Evolutionary conservation across 192 early-diverging fungal genomes (phyloP).

Genomic region (Rhizophagus prolifer): DNA sequence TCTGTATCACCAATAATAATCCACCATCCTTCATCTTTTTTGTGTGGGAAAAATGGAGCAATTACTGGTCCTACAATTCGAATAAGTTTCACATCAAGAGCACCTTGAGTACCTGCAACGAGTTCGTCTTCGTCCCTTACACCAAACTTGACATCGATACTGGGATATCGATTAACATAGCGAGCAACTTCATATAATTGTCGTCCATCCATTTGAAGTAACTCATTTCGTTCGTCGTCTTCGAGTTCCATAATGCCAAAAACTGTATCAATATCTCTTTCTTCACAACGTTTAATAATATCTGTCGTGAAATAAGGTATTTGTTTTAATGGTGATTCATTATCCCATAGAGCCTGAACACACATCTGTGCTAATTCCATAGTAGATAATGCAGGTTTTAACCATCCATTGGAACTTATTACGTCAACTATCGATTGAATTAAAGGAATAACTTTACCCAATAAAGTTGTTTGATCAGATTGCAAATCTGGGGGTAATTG

Average conservation of each 20-base stretch:
- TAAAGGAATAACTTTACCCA: conserved; percentile 72
- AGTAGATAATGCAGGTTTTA: conserved; percentile 81
- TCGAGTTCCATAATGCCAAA: conserved; percentile 96
- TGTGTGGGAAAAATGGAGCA: conserved; percentile 89
- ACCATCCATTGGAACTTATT: conserved; percentile 87
- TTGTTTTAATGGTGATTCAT: conserved; percentile 88
- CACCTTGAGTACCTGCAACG: conserved; percentile 62
- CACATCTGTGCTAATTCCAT: conserved; percentile 99
- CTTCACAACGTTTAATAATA: conserved; percentile 70
- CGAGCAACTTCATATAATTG: conserved; percentile 77
- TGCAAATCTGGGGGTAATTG: conserved; percentile 89
- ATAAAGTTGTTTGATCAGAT: conserved; percentile 75
- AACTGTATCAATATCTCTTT: conserved; percentile 75
- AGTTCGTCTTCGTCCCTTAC: conserved; percentile 64
- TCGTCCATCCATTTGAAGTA: conserved; percentile 62
- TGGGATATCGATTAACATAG: conserved; percentile 93
- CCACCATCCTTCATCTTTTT: conserved; percentile 98
- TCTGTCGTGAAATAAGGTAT: conserved; percentile 80
- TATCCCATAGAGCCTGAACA: conserved; percentile 97
- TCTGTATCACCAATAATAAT: conserved; percentile 83
- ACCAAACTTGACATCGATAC: conserved; percentile 78
- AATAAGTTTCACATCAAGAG: conserved; percentile 70
- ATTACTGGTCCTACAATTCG: conserved; percentile 81
- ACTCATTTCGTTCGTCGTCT: conserved; percentile 71
- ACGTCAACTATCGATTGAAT: conserved; percentile 95